Conservation (phyloP, 2,329 filamentous ascomycete genomes). For the Remersonia thermophila region DNA sequence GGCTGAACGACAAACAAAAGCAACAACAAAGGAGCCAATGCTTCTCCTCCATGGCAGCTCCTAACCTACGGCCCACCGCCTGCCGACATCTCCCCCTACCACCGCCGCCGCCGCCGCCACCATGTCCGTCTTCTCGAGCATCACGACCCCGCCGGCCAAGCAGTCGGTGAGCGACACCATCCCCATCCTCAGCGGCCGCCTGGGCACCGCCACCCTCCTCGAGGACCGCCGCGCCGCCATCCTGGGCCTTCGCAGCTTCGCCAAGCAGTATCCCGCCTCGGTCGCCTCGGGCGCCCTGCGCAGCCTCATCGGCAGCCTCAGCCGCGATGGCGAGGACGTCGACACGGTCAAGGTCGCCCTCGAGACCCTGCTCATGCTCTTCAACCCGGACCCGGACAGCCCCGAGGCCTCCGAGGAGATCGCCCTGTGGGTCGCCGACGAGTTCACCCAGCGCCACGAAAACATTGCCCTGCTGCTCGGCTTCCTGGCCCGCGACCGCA, state of each 20-base stretch:
- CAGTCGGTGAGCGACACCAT: constrained; percentile 96
- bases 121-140: constrained; percentile 44
- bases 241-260: constrained; percentile 83
- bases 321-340: constrained; percentile 83
- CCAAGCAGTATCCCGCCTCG: constrained; percentile 90
- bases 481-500: constrained; percentile 73
- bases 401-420: constrained; percentile 94
- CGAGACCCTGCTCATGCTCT: constrained; percentile 91
- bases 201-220: constrained; percentile 79
- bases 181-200: constrained; percentile 71
- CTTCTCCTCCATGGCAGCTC: constrained; percentile 21
- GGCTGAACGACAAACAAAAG: too few species aligned
- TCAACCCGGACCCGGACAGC: constrained; percentile 58
- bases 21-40: neutral
- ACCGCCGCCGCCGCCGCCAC: constrained; percentile 3
- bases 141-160: constrained; percentile 69
- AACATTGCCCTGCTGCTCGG: constrained; percentile 86
- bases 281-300: constrained; percentile 88
- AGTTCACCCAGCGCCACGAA: constrained; percentile 95
- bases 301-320: constrained; percentile 72
- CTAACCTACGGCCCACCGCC: constrained; percentile 8
- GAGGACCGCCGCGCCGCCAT: constrained; percentile 93
- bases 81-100: constrained; percentile 4
- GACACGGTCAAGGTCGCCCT: constrained; percentile 92
- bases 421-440: constrained; percentile 87